These are phyloP conservation scores for Discostella pseudostelligera DNA, from an alignment of 108 stramenopile genomes.

Conservation along the genomic window DNA sequence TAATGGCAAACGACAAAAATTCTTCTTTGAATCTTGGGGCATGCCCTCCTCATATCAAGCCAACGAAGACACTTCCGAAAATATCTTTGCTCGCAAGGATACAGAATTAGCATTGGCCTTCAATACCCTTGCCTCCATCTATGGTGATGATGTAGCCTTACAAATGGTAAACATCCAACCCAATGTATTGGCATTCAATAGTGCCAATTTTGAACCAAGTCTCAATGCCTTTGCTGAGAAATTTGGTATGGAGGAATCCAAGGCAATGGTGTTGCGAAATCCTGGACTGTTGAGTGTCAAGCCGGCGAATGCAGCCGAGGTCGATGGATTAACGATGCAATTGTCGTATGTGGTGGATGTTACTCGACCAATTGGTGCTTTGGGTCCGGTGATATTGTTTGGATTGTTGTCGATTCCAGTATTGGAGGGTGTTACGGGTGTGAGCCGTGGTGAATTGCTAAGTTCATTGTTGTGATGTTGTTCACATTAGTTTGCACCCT, in stretches of 20 bases:
- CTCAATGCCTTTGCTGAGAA: constrained; percentile 61
- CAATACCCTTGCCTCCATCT: constrained; percentile 63
- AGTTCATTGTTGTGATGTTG: constrained; percentile 15
- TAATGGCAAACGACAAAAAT: constrained; percentile 4
- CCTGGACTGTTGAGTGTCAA: constrained; percentile 76
- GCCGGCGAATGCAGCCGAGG: constrained; percentile 57
- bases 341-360: constrained; percentile 71
- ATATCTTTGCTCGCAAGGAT: constrained; percentile 51
- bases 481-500: neutral
- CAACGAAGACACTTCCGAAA: constrained; percentile 6
- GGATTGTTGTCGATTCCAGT: constrained; percentile 54
- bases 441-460: constrained; percentile 35
- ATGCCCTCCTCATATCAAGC: constrained; percentile 50
- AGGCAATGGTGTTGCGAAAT: constrained; percentile 81
- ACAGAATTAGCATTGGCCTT: constrained; percentile 46
- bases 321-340: constrained; percentile 64
- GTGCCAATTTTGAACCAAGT: constrained; percentile 51
- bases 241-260: constrained; percentile 80
- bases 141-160: constrained; percentile 80
- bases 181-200: constrained; percentile 66
- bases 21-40: constrained; percentile 55
- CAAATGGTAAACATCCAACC: constrained; percentile 82
- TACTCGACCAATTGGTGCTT: constrained; percentile 62
- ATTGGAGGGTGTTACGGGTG: constrained; percentile 56
- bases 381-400: constrained; percentile 49